Conservation (phyloP, 331 rosid species). For the Pyrus hybrid region DNA sequence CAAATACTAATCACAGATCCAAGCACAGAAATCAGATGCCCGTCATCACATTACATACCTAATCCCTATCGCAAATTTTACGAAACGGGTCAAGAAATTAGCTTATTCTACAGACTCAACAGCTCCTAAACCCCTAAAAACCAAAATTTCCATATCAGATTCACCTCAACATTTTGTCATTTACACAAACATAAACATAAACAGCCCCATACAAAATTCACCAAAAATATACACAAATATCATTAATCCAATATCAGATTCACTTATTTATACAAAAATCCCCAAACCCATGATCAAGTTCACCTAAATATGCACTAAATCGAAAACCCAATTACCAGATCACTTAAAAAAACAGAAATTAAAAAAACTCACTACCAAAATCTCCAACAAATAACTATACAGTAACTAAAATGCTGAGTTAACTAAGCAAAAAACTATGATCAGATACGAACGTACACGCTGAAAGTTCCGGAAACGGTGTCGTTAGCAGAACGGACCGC, state of each 20-base stretch:
- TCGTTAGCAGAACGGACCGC: conserved; percentile 86
- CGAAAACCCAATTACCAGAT: neutral
- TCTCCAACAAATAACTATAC: neutral
- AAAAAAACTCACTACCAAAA: neutral
- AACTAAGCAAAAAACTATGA: neutral
- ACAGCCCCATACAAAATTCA: neutral
- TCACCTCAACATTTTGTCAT: neutral
- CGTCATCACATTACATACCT: neutral
- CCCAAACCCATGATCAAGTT: neutral
- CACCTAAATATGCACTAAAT: neutral
- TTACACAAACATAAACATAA: neutral
- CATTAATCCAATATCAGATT: neutral
- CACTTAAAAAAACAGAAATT: neutral
- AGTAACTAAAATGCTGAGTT: neutral
- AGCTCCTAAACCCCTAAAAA: conserved; percentile 1
- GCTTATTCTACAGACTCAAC: neutral
- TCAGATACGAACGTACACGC: conserved; percentile 42
- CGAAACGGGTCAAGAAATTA: neutral
- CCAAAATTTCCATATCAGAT: neutral
- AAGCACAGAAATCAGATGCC: neutral
- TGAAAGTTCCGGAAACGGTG: conserved; percentile 72
- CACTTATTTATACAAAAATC: neutral
- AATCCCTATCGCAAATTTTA: neutral
- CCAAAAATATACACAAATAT: neutral
- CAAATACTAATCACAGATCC: neutral